Evolutionary conservation across 2,329 filamentous ascomycete species (phyloP), one percentile per base, ranked within the genome.

Genomic region (Aspergillus pseudoviridinutans): DNA sequence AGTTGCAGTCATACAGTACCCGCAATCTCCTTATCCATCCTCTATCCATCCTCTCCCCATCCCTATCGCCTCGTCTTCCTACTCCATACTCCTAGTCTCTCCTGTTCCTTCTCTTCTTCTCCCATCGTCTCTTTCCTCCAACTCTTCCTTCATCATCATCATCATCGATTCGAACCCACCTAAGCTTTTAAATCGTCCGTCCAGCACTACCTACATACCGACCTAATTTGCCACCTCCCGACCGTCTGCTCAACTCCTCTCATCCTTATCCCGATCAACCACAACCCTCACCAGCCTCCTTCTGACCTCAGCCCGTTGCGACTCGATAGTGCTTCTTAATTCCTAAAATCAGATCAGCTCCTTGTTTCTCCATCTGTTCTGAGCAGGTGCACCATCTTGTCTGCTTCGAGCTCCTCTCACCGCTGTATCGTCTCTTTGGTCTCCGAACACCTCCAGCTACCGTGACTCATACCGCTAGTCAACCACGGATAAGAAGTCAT

Each of bases 401-500:
- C 59, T 44, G 50, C 49, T 51, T 42, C 53, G 28, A 53, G 50
- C 32, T 24, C 42, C 9, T 53, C 50, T 58, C 54, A 50, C 55
- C 29, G 51, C 51, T 58, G 52, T 56, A 55, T 59, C 49, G 57
- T 59, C 32, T 52, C 52, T 57, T 52, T 57, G 41, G 53, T 54
- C 44, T 56, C 58, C 58, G 58, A 62, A 61, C 61, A 61, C 57
- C 61, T 60, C 52, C 20, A 32, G 49, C n/a, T 29, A 22, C 51
- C 55, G 64, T 66, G 64, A 66, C 62, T 62, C 63, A 66, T 63
- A 49, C 52, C n/a, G 44, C 29, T 32, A 61, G 52, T 57, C 57
- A 60, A 63, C 61, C 57, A 53, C 58, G 51, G 44, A 58, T 51
- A 47, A 55, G 54, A 17, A 58, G 54, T 57, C 58, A 57, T 56